These are phyloP conservation scores for Eremothecium gossypii DNA, from an alignment of 1,139 yeast species.

Conservation along the genomic window DNA sequence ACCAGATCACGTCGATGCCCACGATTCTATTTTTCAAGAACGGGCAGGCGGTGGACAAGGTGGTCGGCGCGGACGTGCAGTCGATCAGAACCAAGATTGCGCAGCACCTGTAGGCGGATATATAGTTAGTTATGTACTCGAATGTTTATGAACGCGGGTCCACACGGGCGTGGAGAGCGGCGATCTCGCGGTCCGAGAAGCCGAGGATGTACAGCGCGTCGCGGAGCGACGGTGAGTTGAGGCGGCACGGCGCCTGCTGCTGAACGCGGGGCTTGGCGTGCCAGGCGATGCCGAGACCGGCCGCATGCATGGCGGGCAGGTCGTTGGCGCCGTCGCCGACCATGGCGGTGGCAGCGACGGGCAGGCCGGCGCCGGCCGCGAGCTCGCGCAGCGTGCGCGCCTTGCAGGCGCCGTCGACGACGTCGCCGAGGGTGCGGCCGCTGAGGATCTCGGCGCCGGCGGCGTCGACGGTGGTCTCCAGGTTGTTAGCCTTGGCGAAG, in stretches of 20 bases:
- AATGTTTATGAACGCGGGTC: neutral
- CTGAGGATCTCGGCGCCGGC: constrained; percentile 35
- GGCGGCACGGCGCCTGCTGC: constrained; percentile 64
- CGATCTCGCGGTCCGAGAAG: constrained; percentile 50
- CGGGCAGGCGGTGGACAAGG: constrained; percentile 62
- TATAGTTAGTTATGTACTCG: neutral
- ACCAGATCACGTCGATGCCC: constrained; percentile 82
- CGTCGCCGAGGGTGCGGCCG: constrained; percentile 57
- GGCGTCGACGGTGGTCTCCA: constrained; percentile 45
- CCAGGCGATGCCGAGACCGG: constrained; percentile 96
- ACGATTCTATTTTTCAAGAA: constrained; percentile 71
- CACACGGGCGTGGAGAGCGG: constrained; percentile 8
- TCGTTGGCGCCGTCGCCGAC: constrained; percentile 99
- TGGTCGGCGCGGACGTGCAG: constrained; percentile 82
- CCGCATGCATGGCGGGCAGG: constrained; percentile 80
- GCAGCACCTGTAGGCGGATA: constrained; percentile 37
- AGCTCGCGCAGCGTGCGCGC: constrained; percentile 63
- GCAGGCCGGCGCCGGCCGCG: constrained; percentile 54
- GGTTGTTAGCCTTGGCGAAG: constrained; percentile 79
- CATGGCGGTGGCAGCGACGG: constrained; percentile 56
- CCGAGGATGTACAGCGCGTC: constrained; percentile 82
- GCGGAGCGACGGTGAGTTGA: constrained; percentile 59
- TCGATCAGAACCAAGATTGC: constrained; percentile 66
- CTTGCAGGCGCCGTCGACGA: constrained; percentile 81
- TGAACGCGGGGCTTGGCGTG: constrained; percentile 94